Percentiles rank a stretch among this genome's conserved stretches.
phyloP scores from a whole-genome alignment of 495 filamentous ascomycete genomes.

The Astrothelium macrocarpum region DNA sequence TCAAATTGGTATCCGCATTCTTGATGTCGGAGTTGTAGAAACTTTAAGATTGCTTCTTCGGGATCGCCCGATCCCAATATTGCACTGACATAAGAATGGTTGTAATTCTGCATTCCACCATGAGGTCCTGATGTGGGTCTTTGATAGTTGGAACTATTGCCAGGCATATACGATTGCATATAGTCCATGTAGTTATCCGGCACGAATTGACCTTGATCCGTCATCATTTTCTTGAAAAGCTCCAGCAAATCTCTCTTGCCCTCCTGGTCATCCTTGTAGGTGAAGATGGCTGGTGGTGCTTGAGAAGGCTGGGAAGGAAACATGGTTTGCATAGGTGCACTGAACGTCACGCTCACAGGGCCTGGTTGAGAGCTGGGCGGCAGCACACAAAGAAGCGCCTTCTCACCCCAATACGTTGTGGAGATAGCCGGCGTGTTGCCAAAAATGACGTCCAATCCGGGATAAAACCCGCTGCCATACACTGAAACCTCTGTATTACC shows the following conservation, averaged over 20 bases:
- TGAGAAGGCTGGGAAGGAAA: slow-evolving; percentile 37
- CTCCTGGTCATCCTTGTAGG: slow-evolving; percentile 71
- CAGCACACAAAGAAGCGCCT: slow-evolving; percentile 71
- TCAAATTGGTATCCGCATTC: slow-evolving; percentile 57
- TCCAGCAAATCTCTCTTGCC: slow-evolving; percentile 26
- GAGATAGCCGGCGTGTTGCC: slow-evolving; percentile 67
- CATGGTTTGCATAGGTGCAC: slow-evolving; percentile 45
- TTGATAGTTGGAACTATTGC: background rate
- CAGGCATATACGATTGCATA: background rate
- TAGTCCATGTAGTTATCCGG: background rate
- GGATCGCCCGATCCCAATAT: slow-evolving; percentile 32
- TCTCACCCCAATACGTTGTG: slow-evolving; percentile 74
- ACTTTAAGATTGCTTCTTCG: slow-evolving; percentile 62
- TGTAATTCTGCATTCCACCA: background rate
- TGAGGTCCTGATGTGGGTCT: background rate
- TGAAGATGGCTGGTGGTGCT: slow-evolving; percentile 45
- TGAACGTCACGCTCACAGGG: slow-evolving; percentile 65
- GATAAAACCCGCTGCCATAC: slow-evolving; percentile 67
- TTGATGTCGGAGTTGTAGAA: slow-evolving; percentile 69
- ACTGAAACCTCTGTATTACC: slow-evolving; percentile 83
- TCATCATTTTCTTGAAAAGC: slow-evolving; percentile 17
- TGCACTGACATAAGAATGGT: background rate
- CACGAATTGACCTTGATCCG: background rate
- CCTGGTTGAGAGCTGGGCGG: slow-evolving; percentile 64
- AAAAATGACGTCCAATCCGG: slow-evolving; percentile 78